A percentile compares a stretch with the other conserved stretches of the same genome.
phyloP scores from a whole-genome alignment of 169 alveolate species.

The Pseudocohnilembus persalinus region DNA sequence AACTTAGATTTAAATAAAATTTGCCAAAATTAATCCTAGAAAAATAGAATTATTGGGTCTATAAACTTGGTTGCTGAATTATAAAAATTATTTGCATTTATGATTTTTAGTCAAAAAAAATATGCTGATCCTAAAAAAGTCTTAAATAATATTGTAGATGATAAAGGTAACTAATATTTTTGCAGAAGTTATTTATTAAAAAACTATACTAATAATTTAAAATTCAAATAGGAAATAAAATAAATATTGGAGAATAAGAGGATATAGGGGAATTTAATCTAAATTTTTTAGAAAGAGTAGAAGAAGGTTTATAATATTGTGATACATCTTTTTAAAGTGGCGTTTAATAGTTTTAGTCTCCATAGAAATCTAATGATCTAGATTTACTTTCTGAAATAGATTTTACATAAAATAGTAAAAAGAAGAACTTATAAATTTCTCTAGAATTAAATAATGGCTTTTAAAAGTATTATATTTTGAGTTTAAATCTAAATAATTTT shows the following conservation, averaged over 20 bases:
- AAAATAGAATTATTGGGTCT: conserved; percentile 3
- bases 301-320: conserved; percentile 13
- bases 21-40: too few relatives aligned
- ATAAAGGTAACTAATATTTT: neutral
- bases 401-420: neutral
- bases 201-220: neutral
- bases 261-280: conserved; percentile 29
- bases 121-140: conserved; percentile 16
- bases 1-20: neutral
- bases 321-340: neutral
- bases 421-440: neutral
- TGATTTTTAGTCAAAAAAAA: conserved; percentile 19
- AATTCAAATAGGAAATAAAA: conserved; percentile 8
- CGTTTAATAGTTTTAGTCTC: neutral
- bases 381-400: neutral
- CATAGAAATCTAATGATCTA: neutral
- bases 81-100: conserved; percentile 2
- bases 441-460: conserved; percentile 6
- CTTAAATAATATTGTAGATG: conserved; percentile 23
- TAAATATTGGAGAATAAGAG: conserved; percentile 17
- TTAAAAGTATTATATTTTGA: neutral
- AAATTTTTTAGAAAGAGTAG: conserved; percentile 13
- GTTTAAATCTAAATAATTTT: too few relatives aligned
- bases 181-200: neutral
- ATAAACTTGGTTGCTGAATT: conserved; percentile 6